A percentile compares a stretch with the other conserved stretches of the same genome.
phyloP scores from a whole-genome alignment of 805 yeast genomes.

The Ogataea pilisensis region DNA sequence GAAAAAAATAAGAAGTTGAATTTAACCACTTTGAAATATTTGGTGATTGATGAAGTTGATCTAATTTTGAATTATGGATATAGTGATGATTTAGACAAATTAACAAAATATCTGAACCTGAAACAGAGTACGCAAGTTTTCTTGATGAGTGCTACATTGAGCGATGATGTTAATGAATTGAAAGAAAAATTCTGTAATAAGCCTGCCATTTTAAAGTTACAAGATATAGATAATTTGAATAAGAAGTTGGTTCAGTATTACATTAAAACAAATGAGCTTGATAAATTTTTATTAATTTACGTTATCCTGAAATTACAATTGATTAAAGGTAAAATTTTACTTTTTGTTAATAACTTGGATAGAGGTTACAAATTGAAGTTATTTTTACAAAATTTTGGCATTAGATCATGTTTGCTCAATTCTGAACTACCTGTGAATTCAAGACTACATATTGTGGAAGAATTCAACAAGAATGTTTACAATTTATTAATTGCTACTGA shows the following conservation, averaged over 20 bases:
- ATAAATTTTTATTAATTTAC: constrained; percentile 84
- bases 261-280: constrained; percentile 82
- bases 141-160: constrained; percentile 93
- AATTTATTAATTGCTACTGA: constrained; percentile 91
- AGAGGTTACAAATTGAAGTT: constrained; percentile 90
- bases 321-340: constrained; percentile 84
- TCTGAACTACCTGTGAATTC: constrained; percentile 92
- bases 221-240: constrained; percentile 51
- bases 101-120: constrained; percentile 62
- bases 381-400: constrained; percentile 92
- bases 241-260: constrained; percentile 77
- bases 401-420: constrained; percentile 81
- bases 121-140: constrained; percentile 80
- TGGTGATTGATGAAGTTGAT: constrained; percentile 95
- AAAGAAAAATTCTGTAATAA: constrained; percentile 75
- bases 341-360: constrained; percentile 91
- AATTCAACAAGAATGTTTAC: constrained; percentile 87
- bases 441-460: constrained; percentile 91
- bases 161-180: constrained; percentile 75
- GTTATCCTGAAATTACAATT: constrained; percentile 86
- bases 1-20: constrained; percentile 45
- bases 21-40: constrained; percentile 53
- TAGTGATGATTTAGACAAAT: constrained; percentile 70
- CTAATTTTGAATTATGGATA: constrained; percentile 86
- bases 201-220: constrained; percentile 79